Base-by-base conservation (phyloP, 2,329 filamentous ascomycete species). In the Rhynchosporium secalis region DNA sequence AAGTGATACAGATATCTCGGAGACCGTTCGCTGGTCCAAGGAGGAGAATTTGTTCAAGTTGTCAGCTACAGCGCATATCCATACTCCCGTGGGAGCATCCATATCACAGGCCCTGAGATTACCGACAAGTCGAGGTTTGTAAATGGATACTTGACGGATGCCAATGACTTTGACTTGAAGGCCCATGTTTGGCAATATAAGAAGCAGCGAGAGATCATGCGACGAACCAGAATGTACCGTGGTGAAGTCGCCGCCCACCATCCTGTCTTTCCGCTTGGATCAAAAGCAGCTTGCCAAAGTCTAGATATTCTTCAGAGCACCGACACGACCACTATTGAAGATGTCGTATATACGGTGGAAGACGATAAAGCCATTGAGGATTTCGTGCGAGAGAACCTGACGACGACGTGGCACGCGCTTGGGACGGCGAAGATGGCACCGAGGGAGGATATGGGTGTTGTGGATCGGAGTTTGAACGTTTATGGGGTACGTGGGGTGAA, bases 181-280 rank as follows among this genome's bases (percentile, higher is more conserved):
- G 83, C 79, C 67, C 79, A 83, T 9, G 66, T 84, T 7, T 87
- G 84, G 84, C 78, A 76, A 0, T 88, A 89, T 76, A 88, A 88
- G 74, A 82, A 80, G 65, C 78, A 80, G 29, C 83, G 86, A 3
- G 84, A 87, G 72, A 79, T 87, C 58, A 75, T 79, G 46, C 81
- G 85, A 3, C 81, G 83, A 20, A 83, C 82, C 73, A 70, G 76
- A 3, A 74, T 77, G 61, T 86, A 80, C 72, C 67, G 78, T 60
- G 76, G 82, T 71, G 77, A 81, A 66, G 41, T 78, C 8, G 68
- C 74, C 2, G 59, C 65, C 8, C 68, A 73, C 0, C 78, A 80
- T 47, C 80, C 81, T 2, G 65, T 67, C 4, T 83, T 82, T 67
- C 69, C 76, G 0, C 61, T 73, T 0, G 71, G 67, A 0, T 81